phyloP scores from a whole-genome alignment of 257 asterid species.

The Rubia yunnanensis region DNA sequence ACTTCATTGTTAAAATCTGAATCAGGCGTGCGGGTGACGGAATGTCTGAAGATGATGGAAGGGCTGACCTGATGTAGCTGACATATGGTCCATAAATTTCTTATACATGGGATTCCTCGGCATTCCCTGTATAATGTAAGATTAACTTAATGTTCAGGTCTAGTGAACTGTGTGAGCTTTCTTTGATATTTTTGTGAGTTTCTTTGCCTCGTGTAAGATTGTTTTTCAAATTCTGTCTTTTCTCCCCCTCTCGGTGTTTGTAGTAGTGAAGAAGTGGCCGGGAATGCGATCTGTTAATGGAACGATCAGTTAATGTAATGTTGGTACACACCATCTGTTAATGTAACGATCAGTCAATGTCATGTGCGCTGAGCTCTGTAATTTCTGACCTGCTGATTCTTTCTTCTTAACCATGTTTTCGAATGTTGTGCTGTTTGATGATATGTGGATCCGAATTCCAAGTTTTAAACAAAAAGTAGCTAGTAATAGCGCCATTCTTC shows the following conservation, averaged over 20 bases:
- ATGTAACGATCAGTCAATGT: no score
- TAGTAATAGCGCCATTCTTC: no score
- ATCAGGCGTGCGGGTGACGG: conserved; percentile 73
- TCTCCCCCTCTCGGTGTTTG: neutral
- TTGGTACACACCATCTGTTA: no score
- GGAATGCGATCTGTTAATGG: neutral
- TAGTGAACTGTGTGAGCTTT: conserved; percentile 17
- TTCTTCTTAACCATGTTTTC: no score
- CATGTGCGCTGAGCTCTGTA: no score
- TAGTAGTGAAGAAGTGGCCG: neutral
- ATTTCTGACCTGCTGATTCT: no score
- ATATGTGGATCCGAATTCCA: no score
- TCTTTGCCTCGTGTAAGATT: neutral
- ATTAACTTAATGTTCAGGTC: conserved; percentile 25
- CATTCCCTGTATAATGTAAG: no score
- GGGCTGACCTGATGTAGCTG: conserved; percentile 34
- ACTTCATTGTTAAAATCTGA: conserved; percentile 8
- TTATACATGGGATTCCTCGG: conserved; percentile 15
- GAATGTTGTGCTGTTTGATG: no score
- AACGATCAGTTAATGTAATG: no score
- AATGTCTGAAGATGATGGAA: conserved; percentile 46
- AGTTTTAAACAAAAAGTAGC: no score
- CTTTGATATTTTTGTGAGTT: conserved; percentile 16
- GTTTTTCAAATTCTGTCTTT: neutral
- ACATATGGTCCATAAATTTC: conserved; percentile 14